Percentiles rank a stretch among this genome's conserved stretches.
phyloP scores from a whole-genome alignment of 805 yeast genomes.

The Candida ipomoeae region DNA sequence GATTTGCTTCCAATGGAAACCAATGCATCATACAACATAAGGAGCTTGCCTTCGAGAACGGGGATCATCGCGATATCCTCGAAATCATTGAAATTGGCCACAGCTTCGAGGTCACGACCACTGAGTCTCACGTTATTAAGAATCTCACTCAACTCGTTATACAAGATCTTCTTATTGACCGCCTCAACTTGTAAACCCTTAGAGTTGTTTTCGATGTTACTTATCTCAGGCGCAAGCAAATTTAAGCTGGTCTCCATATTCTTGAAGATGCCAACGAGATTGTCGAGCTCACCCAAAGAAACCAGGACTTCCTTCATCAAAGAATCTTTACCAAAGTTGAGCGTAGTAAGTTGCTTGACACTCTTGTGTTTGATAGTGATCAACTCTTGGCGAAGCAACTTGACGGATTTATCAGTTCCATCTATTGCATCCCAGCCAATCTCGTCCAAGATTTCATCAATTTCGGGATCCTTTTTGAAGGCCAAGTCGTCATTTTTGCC shows the following conservation, averaged over 20 bases:
- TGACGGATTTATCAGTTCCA: conserved; percentile 54
- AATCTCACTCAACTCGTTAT: conserved; percentile 64
- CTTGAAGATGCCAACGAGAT: conserved; percentile 34
- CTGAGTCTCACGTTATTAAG: conserved; percentile 68
- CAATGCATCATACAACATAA: conserved; percentile 59
- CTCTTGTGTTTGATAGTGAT: conserved; percentile 59
- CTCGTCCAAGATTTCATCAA: conserved; percentile 70
- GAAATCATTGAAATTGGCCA: conserved; percentile 48
- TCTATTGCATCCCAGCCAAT: conserved; percentile 72
- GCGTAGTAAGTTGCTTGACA: conserved; percentile 42
- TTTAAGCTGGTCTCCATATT: conserved; percentile 38
- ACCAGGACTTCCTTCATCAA: conserved; percentile 30
- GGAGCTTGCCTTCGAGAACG: conserved; percentile 50
- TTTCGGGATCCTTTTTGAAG: conserved; percentile 38
- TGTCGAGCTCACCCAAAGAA: conserved; percentile 34
- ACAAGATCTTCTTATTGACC: conserved; percentile 72
- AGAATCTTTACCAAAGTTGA: conserved; percentile 34
- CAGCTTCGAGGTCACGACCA: conserved; percentile 45
- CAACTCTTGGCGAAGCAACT: conserved; percentile 55
- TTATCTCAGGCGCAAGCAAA: conserved; percentile 58
- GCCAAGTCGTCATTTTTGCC: conserved; percentile 3
- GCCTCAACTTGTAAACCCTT: conserved; percentile 81
- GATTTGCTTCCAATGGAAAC: conserved; percentile 50
- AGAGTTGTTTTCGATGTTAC: conserved; percentile 66
- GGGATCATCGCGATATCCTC: conserved; percentile 42